phyloP scores from a whole-genome alignment of 768 basidiomycete species.

The Serendipita sp. region DNA sequence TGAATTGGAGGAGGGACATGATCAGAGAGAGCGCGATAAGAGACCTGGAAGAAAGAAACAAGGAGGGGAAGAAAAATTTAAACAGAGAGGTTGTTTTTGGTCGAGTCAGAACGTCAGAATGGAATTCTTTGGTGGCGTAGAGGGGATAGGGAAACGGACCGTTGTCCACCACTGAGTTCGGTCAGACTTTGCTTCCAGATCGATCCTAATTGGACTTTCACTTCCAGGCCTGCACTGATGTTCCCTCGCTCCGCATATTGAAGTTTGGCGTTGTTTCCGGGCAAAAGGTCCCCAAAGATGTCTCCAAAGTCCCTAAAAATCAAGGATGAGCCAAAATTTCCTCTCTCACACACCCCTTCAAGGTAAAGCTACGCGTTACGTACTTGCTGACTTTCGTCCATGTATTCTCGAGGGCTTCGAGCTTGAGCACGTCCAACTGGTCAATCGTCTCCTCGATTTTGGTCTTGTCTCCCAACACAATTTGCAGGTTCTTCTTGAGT shows the following conservation, averaged over 20 bases:
- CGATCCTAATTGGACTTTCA: constrained; percentile 85
- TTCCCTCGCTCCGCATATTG: constrained; percentile 89
- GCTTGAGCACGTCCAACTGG: constrained; percentile 86
- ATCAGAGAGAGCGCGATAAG: constrained; percentile 95
- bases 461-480: constrained; percentile 79
- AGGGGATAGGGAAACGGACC: constrained; percentile 44
- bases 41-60: constrained; percentile 38
- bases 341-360: too few relatives aligned
- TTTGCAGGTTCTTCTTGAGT: constrained; percentile 76
- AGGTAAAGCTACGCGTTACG: too few relatives aligned
- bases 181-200: constrained; percentile 99
- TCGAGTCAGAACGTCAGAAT: too few relatives aligned
- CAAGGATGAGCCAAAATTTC: constrained; percentile 1
- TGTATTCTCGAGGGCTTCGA: constrained; percentile 82
- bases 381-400: constrained; percentile 94
- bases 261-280: constrained; percentile 91
- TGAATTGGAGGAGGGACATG: constrained; percentile 98
- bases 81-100: background rate
- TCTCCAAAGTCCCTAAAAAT: constrained; percentile 77
- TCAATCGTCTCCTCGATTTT: constrained; percentile 92
- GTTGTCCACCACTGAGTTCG: constrained; percentile 91
- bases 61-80: constrained; percentile 1
- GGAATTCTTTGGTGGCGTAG: background rate
- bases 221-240: constrained; percentile 87
- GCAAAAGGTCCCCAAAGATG: constrained; percentile 89